Conservation (phyloP, 305 asterid species). For the Fraxinus velutina region DNA sequence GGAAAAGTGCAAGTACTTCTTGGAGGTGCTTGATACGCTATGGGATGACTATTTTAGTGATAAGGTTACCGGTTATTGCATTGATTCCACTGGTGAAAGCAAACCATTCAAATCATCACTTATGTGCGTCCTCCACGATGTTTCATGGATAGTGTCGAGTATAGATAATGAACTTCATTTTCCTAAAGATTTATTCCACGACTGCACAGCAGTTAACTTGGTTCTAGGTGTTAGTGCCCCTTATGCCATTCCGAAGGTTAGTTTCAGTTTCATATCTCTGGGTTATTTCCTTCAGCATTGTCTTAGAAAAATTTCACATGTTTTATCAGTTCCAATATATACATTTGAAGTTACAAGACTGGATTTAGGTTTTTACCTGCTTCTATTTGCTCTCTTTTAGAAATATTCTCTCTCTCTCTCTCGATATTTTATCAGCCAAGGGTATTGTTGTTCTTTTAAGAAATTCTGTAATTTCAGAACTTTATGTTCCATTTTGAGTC, state of each 20-base stretch:
- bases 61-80: conserved; percentile 51
- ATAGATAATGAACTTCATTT: conserved; percentile 51
- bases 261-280: conserved; percentile 21
- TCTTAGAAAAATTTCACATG: conserved; percentile 1
- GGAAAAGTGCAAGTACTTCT: conserved; percentile 59
- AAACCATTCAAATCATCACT: conserved; percentile 56
- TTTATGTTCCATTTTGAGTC: conserved; percentile 1
- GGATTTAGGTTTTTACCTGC: not conserved
- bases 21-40: conserved; percentile 79
- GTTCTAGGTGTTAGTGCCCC: conserved; percentile 68
- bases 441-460: not conserved
- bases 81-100: conserved; percentile 47
- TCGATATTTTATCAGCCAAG: not conserved
- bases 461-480: not conserved
- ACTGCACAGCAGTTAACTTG: conserved; percentile 68
- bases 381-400: not conserved
- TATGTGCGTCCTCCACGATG: conserved; percentile 49
- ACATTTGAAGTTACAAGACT: conserved; percentile 13
- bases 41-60: conserved; percentile 79
- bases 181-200: conserved; percentile 75
- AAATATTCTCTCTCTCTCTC: not conserved
- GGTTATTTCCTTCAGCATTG: not conserved
- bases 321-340: conserved; percentile 20
- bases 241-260: conserved; percentile 67
- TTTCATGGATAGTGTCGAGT: conserved; percentile 65